Evolutionary conservation across 2,329 filamentous ascomycete species (phyloP), one percentile per base, ranked within the genome.

Genomic region (Alternaria ethzedia): DNA sequence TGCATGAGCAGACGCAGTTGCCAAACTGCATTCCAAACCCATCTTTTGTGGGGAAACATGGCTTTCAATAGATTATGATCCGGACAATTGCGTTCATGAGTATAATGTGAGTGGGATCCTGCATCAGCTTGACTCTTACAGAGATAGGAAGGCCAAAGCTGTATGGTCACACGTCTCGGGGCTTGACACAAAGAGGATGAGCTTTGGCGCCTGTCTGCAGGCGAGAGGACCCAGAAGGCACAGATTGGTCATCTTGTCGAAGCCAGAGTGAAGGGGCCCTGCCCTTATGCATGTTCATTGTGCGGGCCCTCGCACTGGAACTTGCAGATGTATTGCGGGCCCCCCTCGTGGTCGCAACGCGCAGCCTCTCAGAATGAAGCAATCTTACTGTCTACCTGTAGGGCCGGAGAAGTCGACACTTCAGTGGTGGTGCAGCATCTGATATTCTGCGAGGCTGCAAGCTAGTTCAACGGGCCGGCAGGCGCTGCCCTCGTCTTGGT

Each of bases 391-490:
- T 68, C 58, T 70, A 67, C 64, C 68, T 67, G 62, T 66, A 69
- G 68, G 60, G 63, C 65, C 65, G 60, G 58, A 66, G 64, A 72
- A 68, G 21, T 32, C 43, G 25, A 73, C 62, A 67, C 47, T 61
- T 60, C 60, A 23, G 52, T 49, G 47, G 55, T 57, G 56, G 59
- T 61, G 46, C 54, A 61, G 25, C 51, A 26, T 23, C 36, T 43
- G 50, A 30, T 32, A 59, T 51, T 68, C 54, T 58, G 67, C 58
- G 57, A 52, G 49, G 49, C 49, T 41, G 20, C 36, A 21, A 68
- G 68, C 66, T 70, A 66, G 64, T 70, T 66, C 58, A 55, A 66
- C 70, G 74, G 74, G 55, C 71, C 71, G 73, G 67, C 61, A 59
- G 69, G 63, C 55, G 56, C 54, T 54, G 45, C 52, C 20, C 50